Evolutionary conservation across 306 rosid genomes (phyloP).

Genomic region (Aeschynomene evenia): DNA sequence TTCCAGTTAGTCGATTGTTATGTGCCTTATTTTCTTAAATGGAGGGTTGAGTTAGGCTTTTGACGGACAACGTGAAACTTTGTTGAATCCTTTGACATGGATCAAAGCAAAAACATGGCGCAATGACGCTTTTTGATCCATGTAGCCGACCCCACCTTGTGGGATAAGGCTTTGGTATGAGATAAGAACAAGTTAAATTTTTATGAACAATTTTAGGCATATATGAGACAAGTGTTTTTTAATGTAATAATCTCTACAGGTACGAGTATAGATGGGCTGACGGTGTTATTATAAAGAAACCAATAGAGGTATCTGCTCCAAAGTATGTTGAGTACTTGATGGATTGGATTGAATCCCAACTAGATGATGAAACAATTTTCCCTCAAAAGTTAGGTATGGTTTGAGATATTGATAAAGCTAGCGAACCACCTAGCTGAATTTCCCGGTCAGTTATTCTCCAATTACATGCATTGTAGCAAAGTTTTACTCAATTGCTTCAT

Average conservation of each 20-base stretch:
- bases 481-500: constrained; percentile 1
- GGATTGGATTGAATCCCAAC: constrained; percentile 89
- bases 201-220: constrained; percentile 6
- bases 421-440: not conserved
- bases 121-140: too few species aligned
- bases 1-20: not conserved
- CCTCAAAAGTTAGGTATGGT: constrained; percentile 79
- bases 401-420: not conserved
- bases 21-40: not conserved
- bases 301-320: constrained; percentile 92
- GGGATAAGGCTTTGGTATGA: too few species aligned
- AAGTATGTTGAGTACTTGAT: constrained; percentile 82
- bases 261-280: constrained; percentile 93
- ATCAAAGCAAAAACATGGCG: too few species aligned
- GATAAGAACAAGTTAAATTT: not conserved
- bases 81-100: too few species aligned
- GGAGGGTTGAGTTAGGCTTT: too few species aligned
- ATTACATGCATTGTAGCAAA: not conserved
- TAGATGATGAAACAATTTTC: constrained; percentile 79
- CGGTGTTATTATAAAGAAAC: constrained; percentile 72
- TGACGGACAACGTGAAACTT: too few species aligned
- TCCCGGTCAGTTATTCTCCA: not conserved
- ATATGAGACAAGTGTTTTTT: constrained; percentile 8
- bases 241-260: constrained; percentile 40
- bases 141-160: too few species aligned